Evolutionary conservation across 2,329 filamentous ascomycete species (phyloP).

Genomic region (Podosphaera xanthii): DNA sequence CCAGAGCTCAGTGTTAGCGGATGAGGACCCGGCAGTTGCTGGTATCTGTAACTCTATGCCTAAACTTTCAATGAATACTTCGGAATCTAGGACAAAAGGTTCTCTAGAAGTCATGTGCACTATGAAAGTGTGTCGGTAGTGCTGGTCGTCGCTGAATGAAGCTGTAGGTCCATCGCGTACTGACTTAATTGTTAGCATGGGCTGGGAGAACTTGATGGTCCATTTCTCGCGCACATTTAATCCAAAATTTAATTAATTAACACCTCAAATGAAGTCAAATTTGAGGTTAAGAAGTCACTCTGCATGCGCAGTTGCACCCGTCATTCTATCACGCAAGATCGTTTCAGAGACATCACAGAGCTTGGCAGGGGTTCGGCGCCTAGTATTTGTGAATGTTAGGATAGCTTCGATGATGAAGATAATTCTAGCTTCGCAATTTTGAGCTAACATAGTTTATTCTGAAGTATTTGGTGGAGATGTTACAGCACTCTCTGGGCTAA

Average conservation of each 20-base stretch:
- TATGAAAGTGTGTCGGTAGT: slow-evolving; percentile 6
- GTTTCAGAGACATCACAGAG: slow-evolving; percentile 5
- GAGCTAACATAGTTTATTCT: slow-evolving; percentile 1
- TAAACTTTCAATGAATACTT: slow-evolving; percentile 16
- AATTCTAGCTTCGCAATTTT: slow-evolving; percentile 6
- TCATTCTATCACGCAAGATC: slow-evolving; percentile 4
- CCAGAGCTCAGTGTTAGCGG: slow-evolving; percentile 3
- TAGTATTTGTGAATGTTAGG: slow-evolving; percentile 3
- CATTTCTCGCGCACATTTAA: slow-evolving; percentile 7
- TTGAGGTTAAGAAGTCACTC: slow-evolving; percentile 3
- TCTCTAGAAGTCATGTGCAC: slow-evolving; percentile 7
- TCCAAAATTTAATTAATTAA: slow-evolving; percentile 6
- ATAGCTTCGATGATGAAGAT: slow-evolving; percentile 7
- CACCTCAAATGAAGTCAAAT: slow-evolving; percentile 3
- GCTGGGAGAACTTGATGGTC: slow-evolving; percentile 5
- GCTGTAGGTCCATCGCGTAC: slow-evolving; percentile 3
- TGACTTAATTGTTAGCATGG: slow-evolving; percentile 1
- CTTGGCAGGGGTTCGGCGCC: slow-evolving; percentile 3
- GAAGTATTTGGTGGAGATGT: background rate
- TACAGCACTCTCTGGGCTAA: too few relatives aligned
- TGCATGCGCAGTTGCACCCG: slow-evolving; percentile 1
- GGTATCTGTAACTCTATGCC: slow-evolving; percentile 11
- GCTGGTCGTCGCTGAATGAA: slow-evolving; percentile 5
- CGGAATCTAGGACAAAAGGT: slow-evolving; percentile 14
- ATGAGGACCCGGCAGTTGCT: slow-evolving; percentile 4